A percentile compares a stretch with the other conserved stretches of the same genome.
Evolutionary conservation across 2,329 filamentous ascomycete genomes (phyloP).

Genomic region (Trichoderma cornu-damae): DNA sequence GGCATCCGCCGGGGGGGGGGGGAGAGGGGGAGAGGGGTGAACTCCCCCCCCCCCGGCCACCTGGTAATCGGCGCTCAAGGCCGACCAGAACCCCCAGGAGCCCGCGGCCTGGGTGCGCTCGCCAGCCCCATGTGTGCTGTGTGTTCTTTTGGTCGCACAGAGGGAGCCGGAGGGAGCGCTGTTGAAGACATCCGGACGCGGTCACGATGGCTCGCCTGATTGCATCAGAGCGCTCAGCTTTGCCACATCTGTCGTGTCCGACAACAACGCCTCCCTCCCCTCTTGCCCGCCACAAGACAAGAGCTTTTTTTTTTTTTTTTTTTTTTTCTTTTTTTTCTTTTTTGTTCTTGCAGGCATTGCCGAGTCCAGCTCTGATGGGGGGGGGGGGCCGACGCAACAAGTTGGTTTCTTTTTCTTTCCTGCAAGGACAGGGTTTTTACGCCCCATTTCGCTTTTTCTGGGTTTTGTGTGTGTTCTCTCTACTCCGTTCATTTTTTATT

Average conservation of each 20-base stretch:
- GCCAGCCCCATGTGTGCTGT: not conserved
- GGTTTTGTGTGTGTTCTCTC: not conserved
- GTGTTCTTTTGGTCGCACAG: not conserved
- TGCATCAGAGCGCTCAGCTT: slow-evolving; percentile 12
- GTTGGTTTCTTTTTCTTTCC: not conserved
- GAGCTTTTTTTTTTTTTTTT: no score
- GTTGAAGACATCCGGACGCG: not conserved
- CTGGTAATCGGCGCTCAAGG: slow-evolving; percentile 11
- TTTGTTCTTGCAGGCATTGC: slow-evolving; percentile 3
- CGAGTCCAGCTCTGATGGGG: slow-evolving; percentile 1
- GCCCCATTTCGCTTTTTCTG: not conserved
- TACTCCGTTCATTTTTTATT: no score
- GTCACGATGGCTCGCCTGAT: not conserved
- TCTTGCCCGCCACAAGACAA: slow-evolving; percentile 14
- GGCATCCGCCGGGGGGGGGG: not conserved
- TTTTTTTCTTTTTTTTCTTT: no score
- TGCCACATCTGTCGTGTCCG: slow-evolving; percentile 18
- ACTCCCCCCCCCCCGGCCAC: slow-evolving; percentile 14
- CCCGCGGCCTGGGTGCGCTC: not conserved
- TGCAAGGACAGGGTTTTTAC: slow-evolving; percentile 15
- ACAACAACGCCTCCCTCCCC: slow-evolving; percentile 13
- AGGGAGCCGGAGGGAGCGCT: no score
- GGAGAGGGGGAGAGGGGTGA: no score
- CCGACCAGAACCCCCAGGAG: not conserved
- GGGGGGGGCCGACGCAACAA: not conserved